Conservation (phyloP, 352 stramenopile species). For the Phytophthora vignae region DNA sequence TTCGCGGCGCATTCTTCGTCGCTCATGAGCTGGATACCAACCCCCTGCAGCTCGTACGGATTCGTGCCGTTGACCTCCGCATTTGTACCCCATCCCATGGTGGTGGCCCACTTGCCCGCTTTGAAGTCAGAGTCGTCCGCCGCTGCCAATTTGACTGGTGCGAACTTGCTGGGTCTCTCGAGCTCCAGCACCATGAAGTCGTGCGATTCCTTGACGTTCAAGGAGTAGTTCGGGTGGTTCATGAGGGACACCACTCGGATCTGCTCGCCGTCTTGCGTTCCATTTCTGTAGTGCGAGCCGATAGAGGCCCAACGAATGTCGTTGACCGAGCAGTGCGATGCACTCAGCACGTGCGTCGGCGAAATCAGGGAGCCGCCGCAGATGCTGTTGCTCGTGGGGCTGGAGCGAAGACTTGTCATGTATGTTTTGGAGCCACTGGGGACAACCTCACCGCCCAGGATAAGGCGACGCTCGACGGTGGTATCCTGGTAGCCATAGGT, state of each 20-base stretch:
- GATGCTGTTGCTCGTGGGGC: neutral
- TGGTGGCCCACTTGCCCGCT: slow-evolving; percentile 33
- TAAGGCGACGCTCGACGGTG: slow-evolving; percentile 8
- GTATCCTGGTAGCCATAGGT: neutral
- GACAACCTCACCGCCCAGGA: slow-evolving; percentile 44
- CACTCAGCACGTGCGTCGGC: slow-evolving; percentile 17
- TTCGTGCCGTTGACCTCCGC: slow-evolving; percentile 29
- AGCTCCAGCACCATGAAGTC: slow-evolving; percentile 58
- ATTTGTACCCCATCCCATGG: slow-evolving; percentile 42
- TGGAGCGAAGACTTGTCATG: slow-evolving; percentile 19
- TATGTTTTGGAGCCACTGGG: slow-evolving; percentile 42
- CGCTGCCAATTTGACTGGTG: slow-evolving; percentile 38
- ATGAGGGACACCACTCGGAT: slow-evolving; percentile 12
- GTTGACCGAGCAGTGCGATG: slow-evolving; percentile 7
- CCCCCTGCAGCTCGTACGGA: slow-evolving; percentile 42
- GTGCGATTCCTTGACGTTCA: slow-evolving; percentile 4
- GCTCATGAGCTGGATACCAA: slow-evolving; percentile 43
- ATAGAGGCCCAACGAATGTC: slow-evolving; percentile 11
- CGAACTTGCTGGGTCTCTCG: slow-evolving; percentile 34
- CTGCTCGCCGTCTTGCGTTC: slow-evolving; percentile 20
- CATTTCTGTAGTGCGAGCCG: slow-evolving; percentile 14
- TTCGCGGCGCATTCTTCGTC: slow-evolving; percentile 41
- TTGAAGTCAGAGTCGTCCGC: slow-evolving; percentile 29
- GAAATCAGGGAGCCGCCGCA: slow-evolving; percentile 15
- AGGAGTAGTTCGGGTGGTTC: slow-evolving; percentile 5